Conservation (phyloP, 1,284 basidiomycete species). For the Fomitopsis schrenkii region DNA sequence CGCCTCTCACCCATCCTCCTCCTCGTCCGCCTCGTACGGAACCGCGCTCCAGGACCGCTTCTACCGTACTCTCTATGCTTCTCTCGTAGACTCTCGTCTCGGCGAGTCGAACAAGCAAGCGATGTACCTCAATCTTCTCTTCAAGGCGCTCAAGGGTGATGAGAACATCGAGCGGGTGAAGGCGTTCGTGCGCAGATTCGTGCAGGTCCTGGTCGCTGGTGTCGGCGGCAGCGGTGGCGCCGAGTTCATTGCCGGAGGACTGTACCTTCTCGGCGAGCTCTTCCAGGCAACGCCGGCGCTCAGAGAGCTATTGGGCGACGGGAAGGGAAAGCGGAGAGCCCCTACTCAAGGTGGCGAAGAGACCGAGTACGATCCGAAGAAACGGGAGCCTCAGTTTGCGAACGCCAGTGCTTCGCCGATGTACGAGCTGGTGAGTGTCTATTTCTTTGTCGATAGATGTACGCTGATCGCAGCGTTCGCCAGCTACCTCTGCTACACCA, state of each 20-base stretch:
- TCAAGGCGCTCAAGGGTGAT: conserved; percentile 90
- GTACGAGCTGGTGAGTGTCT: conserved; percentile 77
- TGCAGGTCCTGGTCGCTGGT: conserved; percentile 76
- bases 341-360: conserved; percentile 31
- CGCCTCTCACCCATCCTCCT: conserved; percentile 32
- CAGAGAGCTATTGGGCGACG: conserved; percentile 56
- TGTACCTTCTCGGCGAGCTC: conserved; percentile 78
- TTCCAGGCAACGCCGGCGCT: conserved; percentile 75
- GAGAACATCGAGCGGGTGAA: conserved; percentile 61
- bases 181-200: conserved; percentile 84
- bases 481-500: conserved; percentile 81
- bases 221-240: conserved; percentile 69
- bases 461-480: neutral
- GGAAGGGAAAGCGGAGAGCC: conserved; percentile 26
- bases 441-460: neutral
- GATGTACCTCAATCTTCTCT: conserved; percentile 95
- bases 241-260: conserved; percentile 88
- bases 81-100: conserved; percentile 82
- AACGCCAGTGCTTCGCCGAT: conserved; percentile 80
- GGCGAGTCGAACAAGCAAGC: conserved; percentile 89
- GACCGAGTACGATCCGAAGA: conserved; percentile 79
- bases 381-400: conserved; percentile 90
- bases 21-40: conserved; percentile 29
- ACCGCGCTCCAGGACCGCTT: conserved; percentile 76
- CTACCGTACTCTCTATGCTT: conserved; percentile 89